Percentiles rank a stretch among this genome's conserved stretches.
Conservation (phyloP, 108 stramenopile genomes). For the Cyclotella atomus region DNA sequence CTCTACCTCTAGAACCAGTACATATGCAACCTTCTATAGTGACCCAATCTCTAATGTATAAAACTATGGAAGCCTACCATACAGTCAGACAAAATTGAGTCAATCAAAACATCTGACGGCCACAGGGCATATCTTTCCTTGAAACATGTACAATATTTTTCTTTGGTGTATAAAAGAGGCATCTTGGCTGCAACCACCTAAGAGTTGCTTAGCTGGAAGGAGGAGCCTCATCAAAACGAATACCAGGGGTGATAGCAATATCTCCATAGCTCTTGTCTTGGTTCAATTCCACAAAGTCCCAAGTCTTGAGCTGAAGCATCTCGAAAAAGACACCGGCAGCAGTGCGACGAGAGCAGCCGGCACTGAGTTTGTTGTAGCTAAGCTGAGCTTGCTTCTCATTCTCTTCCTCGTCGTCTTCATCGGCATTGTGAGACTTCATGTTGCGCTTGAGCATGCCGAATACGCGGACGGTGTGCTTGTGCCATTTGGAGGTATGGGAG, state of each 20-base stretch:
- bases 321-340: conserved; percentile 92
- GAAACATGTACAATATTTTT: too few species aligned
- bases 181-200: neutral
- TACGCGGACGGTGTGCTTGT: conserved; percentile 89
- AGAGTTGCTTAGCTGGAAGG: conserved; percentile 8
- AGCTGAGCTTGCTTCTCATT: conserved; percentile 53
- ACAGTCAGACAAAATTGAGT: too few species aligned
- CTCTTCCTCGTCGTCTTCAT: conserved; percentile 53
- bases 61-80: too few species aligned
- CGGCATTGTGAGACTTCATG: conserved; percentile 51
- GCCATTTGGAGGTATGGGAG: conserved; percentile 84
- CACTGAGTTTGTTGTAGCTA: conserved; percentile 67
- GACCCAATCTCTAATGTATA: too few species aligned
- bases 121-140: too few species aligned
- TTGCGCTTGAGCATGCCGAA: conserved; percentile 65
- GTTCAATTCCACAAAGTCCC: conserved; percentile 94
- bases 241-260: conserved; percentile 68
- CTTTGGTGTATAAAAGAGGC: too few species aligned
- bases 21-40: too few species aligned
- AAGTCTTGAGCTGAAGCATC: conserved; percentile 95
- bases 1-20: too few species aligned
- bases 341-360: conserved; percentile 73
- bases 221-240: conserved; percentile 56
- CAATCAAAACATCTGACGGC: too few species aligned
- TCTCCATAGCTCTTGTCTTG: conserved; percentile 93